Evolutionary conservation across 1,284 basidiomycete species (phyloP).

Genomic region (Filobasidium uniguttulatum): DNA sequence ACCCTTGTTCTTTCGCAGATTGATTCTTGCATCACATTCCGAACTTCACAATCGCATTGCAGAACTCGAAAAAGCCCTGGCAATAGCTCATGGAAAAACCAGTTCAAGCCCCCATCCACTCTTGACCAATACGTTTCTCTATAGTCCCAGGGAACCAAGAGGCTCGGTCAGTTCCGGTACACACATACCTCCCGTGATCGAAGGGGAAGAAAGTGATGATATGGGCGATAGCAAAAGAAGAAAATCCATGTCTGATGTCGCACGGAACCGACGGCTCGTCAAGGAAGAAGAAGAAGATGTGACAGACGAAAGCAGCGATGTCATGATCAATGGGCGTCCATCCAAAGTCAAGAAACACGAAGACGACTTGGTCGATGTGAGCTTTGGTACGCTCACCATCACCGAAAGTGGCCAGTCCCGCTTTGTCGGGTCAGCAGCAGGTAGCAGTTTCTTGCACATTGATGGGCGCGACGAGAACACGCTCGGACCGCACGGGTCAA

Average conservation of each 20-base stretch:
- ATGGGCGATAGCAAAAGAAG: neutral
- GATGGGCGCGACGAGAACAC: too few relatives aligned
- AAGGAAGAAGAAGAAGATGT: slow-evolving; percentile 1
- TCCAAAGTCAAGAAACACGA: neutral
- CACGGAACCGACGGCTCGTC: neutral
- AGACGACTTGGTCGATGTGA: slow-evolving; percentile 19
- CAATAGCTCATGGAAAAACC: slow-evolving; percentile 22
- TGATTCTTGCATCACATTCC: slow-evolving; percentile 32
- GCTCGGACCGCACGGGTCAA: too few relatives aligned
- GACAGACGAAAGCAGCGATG: slow-evolving; percentile 5
- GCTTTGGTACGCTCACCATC: slow-evolving; percentile 33
- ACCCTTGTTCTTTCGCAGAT: too few relatives aligned
- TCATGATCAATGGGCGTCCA: neutral
- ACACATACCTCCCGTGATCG: neutral
- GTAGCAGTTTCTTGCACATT: slow-evolving; percentile 26
- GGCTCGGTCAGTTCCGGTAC: neutral
- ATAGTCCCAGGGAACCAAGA: slow-evolving; percentile 19
- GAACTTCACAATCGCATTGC: slow-evolving; percentile 31
- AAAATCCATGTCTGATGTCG: neutral
- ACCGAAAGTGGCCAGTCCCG: slow-evolving; percentile 26
- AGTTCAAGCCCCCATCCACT: slow-evolving; percentile 24
- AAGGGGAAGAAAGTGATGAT: slow-evolving; percentile 2
- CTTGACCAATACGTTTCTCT: slow-evolving; percentile 23
- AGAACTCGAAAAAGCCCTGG: slow-evolving; percentile 29
- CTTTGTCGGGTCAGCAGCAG: slow-evolving; percentile 31